Evolutionary conservation across 2,329 filamentous ascomycete genomes (phyloP).

Genomic region (Fusarium abutilonis): DNA sequence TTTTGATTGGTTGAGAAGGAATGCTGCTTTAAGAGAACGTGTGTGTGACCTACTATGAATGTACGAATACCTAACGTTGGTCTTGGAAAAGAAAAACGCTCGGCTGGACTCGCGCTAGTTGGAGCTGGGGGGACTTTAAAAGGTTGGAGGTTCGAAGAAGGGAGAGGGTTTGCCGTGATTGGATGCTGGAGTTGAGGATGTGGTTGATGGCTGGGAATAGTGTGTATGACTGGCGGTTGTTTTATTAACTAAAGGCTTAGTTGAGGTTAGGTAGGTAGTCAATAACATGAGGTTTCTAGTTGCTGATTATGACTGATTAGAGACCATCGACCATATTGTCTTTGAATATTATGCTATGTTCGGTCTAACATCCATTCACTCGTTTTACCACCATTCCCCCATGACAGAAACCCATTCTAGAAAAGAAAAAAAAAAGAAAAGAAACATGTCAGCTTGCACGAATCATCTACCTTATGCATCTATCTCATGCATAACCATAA

Average conservation of each 20-base stretch:
- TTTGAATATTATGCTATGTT: too few species aligned
- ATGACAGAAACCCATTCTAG: too few species aligned
- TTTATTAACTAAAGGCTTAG: slow-evolving; percentile 4
- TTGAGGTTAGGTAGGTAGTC: neutral
- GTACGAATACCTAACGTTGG: too few species aligned
- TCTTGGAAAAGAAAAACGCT: neutral
- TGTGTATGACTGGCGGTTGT: slow-evolving; percentile 17
- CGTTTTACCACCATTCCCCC: too few species aligned
- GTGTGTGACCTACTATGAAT: slow-evolving; percentile 2
- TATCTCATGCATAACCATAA: slow-evolving; percentile 5
- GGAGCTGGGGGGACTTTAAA: slow-evolving; percentile 11
- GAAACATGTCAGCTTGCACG: neutral
- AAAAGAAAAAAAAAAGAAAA: slow-evolving; percentile 15
- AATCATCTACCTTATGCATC: neutral
- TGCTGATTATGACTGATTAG: neutral
- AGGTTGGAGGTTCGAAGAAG: slow-evolving; percentile 2
- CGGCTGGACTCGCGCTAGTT: slow-evolving; percentile 9
- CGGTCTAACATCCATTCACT: too few species aligned
- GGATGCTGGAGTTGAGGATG: slow-evolving; percentile 14
- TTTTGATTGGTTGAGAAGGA: slow-evolving; percentile 45
- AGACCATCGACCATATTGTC: neutral
- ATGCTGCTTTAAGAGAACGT: slow-evolving; percentile 32
- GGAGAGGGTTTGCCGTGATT: slow-evolving; percentile 24
- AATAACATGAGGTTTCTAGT: neutral
- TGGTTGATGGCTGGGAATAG: slow-evolving; percentile 10